Conservation (phyloP, 2,329 filamentous ascomycete genomes). For the Fusarium mundagurra region DNA sequence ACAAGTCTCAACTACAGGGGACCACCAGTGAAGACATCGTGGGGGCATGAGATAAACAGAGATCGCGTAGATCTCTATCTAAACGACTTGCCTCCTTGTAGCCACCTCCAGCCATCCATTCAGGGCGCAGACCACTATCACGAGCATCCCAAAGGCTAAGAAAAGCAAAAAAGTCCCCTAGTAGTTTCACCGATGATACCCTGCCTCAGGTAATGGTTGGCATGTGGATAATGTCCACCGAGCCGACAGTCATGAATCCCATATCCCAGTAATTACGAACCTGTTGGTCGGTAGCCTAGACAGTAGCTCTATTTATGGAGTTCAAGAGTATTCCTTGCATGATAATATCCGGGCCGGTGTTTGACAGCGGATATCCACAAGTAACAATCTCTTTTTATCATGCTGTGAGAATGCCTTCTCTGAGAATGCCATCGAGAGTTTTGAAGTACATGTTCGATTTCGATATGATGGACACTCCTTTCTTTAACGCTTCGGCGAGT, state of each 20-base stretch:
- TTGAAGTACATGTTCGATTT: constrained; percentile 10
- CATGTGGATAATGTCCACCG: background rate
- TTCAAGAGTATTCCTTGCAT: background rate
- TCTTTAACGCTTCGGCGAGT: background rate
- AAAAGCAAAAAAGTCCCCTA: background rate
- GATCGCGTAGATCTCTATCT: background rate
- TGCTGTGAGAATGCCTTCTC: background rate
- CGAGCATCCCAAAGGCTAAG: background rate
- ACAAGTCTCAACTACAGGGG: too few species aligned
- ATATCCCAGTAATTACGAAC: background rate
- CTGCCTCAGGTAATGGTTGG: background rate
- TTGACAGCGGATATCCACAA: background rate
- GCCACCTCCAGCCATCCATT: background rate
- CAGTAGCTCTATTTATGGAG: background rate
- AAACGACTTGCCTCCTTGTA: background rate
- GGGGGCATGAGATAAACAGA: background rate
- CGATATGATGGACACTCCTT: background rate
- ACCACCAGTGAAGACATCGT: background rate
- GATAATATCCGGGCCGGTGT: background rate
- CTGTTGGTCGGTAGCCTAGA: background rate
- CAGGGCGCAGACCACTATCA: background rate
- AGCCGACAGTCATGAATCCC: background rate
- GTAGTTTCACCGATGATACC: background rate
- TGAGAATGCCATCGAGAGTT: background rate
- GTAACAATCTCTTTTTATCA: background rate